Percentiles rank a stretch among this genome's conserved stretches.
Conservation (phyloP, 768 basidiomycete genomes). For the Mycena pura region DNA sequence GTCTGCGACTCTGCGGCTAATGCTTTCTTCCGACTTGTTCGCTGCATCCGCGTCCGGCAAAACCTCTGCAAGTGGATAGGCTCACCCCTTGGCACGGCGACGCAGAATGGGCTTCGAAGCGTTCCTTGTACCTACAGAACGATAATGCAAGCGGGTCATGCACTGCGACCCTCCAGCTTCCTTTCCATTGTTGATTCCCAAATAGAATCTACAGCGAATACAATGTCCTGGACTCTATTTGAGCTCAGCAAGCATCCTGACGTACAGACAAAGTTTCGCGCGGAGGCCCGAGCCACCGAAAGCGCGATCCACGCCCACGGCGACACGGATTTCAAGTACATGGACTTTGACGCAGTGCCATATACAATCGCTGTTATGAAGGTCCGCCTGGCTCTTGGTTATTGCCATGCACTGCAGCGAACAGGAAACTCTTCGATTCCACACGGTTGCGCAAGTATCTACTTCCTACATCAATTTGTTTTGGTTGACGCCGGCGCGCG, state of each 20-base stretch:
- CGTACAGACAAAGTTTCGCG: constrained; percentile 65
- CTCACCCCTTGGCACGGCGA: too few relatives aligned
- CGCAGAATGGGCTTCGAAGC: too few relatives aligned
- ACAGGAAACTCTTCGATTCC: constrained; percentile 61
- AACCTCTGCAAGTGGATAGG: too few relatives aligned
- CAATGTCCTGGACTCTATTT: constrained; percentile 66
- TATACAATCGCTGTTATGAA: constrained; percentile 57
- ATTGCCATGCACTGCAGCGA: too few relatives aligned
- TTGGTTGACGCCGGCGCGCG: too few relatives aligned
- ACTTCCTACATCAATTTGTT: not conserved
- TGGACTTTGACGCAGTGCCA: constrained; percentile 58
- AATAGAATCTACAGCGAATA: constrained; percentile 66
- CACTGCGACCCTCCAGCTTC: not conserved
- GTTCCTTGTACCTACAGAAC: too few relatives aligned
- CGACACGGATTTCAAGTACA: constrained; percentile 48
- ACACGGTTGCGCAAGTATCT: constrained; percentile 58
- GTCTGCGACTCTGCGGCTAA: too few relatives aligned
- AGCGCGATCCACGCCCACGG: constrained; percentile 42
- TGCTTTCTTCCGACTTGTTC: too few relatives aligned
- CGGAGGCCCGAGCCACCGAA: constrained; percentile 56
- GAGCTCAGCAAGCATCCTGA: constrained; percentile 66
- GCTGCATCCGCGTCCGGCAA: too few relatives aligned
- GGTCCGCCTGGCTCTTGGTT: too few relatives aligned
- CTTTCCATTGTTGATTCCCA: not conserved
- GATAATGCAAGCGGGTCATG: constrained; percentile 16